Evolutionary conservation across 768 basidiomycete genomes (phyloP).

Genomic region (Boletus rufocinnamomeus): DNA sequence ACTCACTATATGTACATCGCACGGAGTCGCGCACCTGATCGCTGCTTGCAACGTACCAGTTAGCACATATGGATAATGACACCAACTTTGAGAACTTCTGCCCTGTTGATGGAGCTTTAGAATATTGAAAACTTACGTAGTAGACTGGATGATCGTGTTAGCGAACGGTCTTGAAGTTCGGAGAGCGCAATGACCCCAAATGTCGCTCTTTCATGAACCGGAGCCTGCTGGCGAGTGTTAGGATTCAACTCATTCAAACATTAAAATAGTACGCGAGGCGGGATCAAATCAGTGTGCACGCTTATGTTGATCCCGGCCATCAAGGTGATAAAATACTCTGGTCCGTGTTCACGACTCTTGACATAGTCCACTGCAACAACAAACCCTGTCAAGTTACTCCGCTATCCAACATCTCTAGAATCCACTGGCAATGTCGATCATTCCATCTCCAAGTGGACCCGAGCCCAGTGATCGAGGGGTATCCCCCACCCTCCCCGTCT

Average conservation of each 20-base stretch:
- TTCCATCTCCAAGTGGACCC: no score
- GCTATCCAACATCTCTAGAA: no score
- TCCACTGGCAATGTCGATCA: no score
- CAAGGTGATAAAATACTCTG: no score
- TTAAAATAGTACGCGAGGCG: background rate
- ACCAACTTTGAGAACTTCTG: background rate
- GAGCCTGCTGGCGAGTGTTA: background rate
- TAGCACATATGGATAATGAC: background rate
- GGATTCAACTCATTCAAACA: background rate
- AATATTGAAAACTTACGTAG: background rate
- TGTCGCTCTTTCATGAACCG: background rate
- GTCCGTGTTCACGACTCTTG: no score
- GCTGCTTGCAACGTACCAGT: background rate
- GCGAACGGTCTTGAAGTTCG: background rate
- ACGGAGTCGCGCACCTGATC: background rate
- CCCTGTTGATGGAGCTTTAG: background rate
- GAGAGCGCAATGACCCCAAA: background rate
- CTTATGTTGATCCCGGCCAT: no score
- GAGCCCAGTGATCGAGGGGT: no score
- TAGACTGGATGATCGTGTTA: background rate
- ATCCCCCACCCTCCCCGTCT: no score
- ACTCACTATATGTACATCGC: background rate
- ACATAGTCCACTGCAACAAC: no score
- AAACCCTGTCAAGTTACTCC: no score
- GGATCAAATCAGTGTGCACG: no score